phyloP scores from a whole-genome alignment of 2,329 filamentous ascomycete species.

The Phialemoniopsis sp. region DNA sequence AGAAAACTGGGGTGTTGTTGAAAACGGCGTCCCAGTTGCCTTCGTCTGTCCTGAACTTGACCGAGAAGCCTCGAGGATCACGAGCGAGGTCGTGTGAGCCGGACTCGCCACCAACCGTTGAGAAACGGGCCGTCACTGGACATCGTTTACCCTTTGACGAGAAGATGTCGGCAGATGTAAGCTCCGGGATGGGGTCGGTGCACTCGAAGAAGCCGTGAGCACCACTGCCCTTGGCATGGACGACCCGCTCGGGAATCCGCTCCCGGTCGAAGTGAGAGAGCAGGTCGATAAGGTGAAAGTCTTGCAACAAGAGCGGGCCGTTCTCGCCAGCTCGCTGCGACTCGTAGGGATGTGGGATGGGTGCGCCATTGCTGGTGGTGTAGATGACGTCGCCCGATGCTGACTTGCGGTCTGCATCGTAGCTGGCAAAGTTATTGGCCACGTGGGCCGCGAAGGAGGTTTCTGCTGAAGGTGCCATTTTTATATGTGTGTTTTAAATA shows the following conservation, averaged over 20 bases:
- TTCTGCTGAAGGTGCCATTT: slow-evolving; percentile 16
- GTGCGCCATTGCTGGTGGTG: slow-evolving; percentile 56
- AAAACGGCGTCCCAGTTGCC: slow-evolving; percentile 71
- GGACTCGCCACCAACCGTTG: slow-evolving; percentile 67
- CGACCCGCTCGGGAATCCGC: slow-evolving; percentile 57
- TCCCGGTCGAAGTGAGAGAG: slow-evolving; percentile 59
- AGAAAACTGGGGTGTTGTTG: slow-evolving; percentile 57
- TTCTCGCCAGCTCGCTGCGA: slow-evolving; percentile 17
- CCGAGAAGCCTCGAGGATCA: slow-evolving; percentile 66
- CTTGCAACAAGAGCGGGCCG: slow-evolving; percentile 51
- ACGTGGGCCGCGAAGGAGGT: slow-evolving; percentile 30
- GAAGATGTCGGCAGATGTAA: background rate
- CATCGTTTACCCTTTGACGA: slow-evolving; percentile 33
- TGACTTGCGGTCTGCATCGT: slow-evolving; percentile 32
- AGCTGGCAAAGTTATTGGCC: slow-evolving; percentile 29
- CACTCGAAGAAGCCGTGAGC: slow-evolving; percentile 36
- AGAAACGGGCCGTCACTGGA: slow-evolving; percentile 66
- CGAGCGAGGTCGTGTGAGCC: slow-evolving; percentile 75
- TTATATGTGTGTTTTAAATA: slow-evolving; percentile 1
- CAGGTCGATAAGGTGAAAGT: slow-evolving; percentile 59
- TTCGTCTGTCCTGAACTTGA: slow-evolving; percentile 72
- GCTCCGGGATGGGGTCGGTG: background rate
- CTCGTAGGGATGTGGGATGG: slow-evolving; percentile 42
- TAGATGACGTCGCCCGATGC: slow-evolving; percentile 39
- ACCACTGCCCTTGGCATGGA: slow-evolving; percentile 56